These are phyloP conservation scores for Dysphania ambrosioides DNA, from an alignment of 148 eudicot species.

Conservation along the genomic window DNA sequence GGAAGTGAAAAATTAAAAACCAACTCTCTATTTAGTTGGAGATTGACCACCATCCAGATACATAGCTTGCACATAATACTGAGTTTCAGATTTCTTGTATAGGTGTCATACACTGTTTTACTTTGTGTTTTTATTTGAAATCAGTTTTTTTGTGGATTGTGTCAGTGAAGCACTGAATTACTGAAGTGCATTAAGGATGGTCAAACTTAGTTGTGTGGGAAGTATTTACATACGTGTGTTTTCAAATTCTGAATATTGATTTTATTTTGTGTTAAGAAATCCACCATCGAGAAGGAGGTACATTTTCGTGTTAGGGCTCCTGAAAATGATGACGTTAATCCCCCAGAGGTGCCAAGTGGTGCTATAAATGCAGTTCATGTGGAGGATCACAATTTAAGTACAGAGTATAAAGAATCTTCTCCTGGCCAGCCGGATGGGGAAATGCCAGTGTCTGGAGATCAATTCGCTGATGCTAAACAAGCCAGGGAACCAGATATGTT, in stretches of 20 bases:
- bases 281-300: conserved; percentile 48
- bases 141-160: neutral
- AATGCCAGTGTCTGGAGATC: conserved; percentile 20
- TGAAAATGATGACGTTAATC: conserved; percentile 32
- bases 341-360: conserved; percentile 36
- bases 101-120: neutral
- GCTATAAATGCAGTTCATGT: conserved; percentile 32
- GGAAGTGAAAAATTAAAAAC: too few relatives aligned
- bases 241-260: conserved; percentile 5
- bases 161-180: neutral
- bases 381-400: conserved; percentile 32
- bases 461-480: conserved; percentile 23
- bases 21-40: neutral
- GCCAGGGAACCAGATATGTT: conserved; percentile 18
- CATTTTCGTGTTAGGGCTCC: conserved; percentile 44
- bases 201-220: neutral
- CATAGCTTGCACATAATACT: neutral
- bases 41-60: neutral
- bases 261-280: conserved; percentile 45
- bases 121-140: neutral
- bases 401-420: conserved; percentile 38
- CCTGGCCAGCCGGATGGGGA: conserved; percentile 26
- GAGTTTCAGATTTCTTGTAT: neutral
- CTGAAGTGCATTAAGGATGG: neutral
- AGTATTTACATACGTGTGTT: neutral